Evolutionary conservation across 495 filamentous ascomycete species (phyloP), one percentile per base, ranked within the genome.

Genomic region (Jackrogersella multiformis): DNA sequence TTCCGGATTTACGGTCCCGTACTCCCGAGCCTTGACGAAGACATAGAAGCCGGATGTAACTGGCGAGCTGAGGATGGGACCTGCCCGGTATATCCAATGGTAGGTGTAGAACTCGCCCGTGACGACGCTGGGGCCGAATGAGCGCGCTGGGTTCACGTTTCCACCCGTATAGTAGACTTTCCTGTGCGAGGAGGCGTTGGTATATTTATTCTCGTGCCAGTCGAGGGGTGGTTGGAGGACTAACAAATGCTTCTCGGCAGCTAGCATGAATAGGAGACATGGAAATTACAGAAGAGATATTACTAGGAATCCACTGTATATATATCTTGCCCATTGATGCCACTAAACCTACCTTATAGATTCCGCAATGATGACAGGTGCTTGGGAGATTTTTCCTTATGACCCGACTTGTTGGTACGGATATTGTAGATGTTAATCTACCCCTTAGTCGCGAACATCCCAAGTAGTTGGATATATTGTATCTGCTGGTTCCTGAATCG

Each of bases 41-140:
- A 80, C 79, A 70, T 91, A 94, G 71, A 94, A 89, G 3, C 79
- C 86, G 0, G 81, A 86, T 0, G 92, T 91, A 1, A 93, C 73
- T 4, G 92, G 61, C 0, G 82, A 75, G n/a, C 85, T 86, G 1
- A 83, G 57, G 15, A 78, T 61, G 10, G 88, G 88, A 0, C 86
- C 88, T 20, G 89, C 52, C 80, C 82, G 88, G 74, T 89, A 89
- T 59, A 90, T 90, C 90, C 89, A 92, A 67, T 91, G 89, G 77
- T 91, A 84, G 36, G 76, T 68, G 0, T 86, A 81, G 75, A 97
- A 97, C 4, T 36, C 48, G 13, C 68, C 77, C 36, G 85, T 88
- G 54, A 93, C 77, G 28, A 85, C 81, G 20, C 73, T 79, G 1
- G 86, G 86, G 5, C 85, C 85, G 56, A 88, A 82, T 1, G 79